Percentiles rank a stretch among this genome's conserved stretches.
phyloP scores from a whole-genome alignment of 2,329 filamentous ascomycete genomes.

The Penicillium sp. region DNA sequence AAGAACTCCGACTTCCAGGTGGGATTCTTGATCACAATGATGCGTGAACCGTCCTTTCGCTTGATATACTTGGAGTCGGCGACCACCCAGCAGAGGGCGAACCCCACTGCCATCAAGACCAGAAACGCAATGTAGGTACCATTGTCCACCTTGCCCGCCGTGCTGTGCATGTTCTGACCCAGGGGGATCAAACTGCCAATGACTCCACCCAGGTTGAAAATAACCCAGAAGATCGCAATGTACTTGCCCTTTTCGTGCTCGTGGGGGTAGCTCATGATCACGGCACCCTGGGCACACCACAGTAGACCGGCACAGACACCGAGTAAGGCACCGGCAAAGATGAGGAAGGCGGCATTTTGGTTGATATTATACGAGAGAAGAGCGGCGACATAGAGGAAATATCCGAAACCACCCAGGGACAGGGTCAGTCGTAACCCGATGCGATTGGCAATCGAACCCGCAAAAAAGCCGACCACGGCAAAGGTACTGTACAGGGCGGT shows the following conservation, averaged over 20 bases:
- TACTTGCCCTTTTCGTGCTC: slow-evolving; percentile 83
- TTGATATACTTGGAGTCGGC: slow-evolving; percentile 71
- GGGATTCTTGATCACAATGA: slow-evolving; percentile 89
- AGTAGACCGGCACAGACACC: slow-evolving; percentile 52
- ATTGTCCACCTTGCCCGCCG: slow-evolving; percentile 52
- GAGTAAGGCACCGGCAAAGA: slow-evolving; percentile 51
- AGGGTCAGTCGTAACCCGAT: slow-evolving; percentile 46
- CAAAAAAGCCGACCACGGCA: slow-evolving; percentile 64
- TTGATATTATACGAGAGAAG: slow-evolving; percentile 55
- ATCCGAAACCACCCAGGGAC: slow-evolving; percentile 49
- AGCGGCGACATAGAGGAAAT: slow-evolving; percentile 51
- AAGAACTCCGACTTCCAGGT: slow-evolving; percentile 78
- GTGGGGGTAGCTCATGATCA: slow-evolving; percentile 77
- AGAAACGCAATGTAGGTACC: slow-evolving; percentile 90
- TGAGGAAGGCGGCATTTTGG: slow-evolving; percentile 49
- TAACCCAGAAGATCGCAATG: slow-evolving; percentile 91
- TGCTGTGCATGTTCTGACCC: slow-evolving; percentile 48
- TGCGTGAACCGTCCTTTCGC: slow-evolving; percentile 73
- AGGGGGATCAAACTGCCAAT: slow-evolving; percentile 69
- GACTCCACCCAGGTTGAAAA: slow-evolving; percentile 89
- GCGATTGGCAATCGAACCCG: slow-evolving; percentile 52
- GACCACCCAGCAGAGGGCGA: slow-evolving; percentile 67
- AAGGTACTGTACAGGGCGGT: slow-evolving; percentile 74
- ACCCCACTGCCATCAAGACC: slow-evolving; percentile 75
- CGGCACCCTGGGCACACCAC: slow-evolving; percentile 54